A percentile compares a stretch with the other conserved stretches of the same genome.
Conservation (phyloP, 768 basidiomycete species). For the Macrocybe gigantea region DNA sequence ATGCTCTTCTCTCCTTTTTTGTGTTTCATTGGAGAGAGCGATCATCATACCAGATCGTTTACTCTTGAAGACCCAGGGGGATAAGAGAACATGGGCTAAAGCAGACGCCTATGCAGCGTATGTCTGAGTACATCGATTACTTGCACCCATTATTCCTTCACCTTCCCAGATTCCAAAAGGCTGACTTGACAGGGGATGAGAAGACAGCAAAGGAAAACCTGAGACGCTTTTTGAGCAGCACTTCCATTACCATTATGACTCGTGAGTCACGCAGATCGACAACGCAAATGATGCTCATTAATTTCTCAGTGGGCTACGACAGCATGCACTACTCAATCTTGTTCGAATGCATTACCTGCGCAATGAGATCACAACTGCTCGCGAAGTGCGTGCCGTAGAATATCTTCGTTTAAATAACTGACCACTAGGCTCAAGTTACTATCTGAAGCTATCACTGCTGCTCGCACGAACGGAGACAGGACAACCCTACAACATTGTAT, state of each 20-base stretch:
- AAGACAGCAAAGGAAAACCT: constrained; percentile 65
- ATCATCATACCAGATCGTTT: constrained; percentile 33
- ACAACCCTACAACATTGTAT: constrained; percentile 75
- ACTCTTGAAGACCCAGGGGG: constrained; percentile 58
- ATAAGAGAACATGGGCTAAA: constrained; percentile 63
- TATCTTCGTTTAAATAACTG: not conserved
- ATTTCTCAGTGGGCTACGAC: constrained; percentile 59
- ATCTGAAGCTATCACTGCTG: constrained; percentile 72
- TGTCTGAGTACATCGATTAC: constrained; percentile 12
- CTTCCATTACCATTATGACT: constrained; percentile 76
- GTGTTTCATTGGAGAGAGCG: not conserved
- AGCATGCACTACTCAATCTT: constrained; percentile 73
- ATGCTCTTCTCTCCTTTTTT: constrained; percentile 2
- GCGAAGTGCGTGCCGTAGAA: constrained; percentile 39
- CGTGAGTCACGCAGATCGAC: constrained; percentile 40
- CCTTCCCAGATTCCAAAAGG: constrained; percentile 57
- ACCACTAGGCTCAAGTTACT: constrained; percentile 41
- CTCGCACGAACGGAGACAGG: constrained; percentile 67
- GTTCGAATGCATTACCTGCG: constrained; percentile 74
- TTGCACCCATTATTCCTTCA: constrained; percentile 1
- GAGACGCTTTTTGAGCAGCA: constrained; percentile 81
- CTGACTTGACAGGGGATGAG: constrained; percentile 61
- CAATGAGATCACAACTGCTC: constrained; percentile 61
- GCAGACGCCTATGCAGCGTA: constrained; percentile 57
- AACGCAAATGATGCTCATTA: not conserved